These are phyloP conservation scores for Discostella stelligeroides DNA, from an alignment of 108 stramenopile species.

Conservation along the genomic window DNA sequence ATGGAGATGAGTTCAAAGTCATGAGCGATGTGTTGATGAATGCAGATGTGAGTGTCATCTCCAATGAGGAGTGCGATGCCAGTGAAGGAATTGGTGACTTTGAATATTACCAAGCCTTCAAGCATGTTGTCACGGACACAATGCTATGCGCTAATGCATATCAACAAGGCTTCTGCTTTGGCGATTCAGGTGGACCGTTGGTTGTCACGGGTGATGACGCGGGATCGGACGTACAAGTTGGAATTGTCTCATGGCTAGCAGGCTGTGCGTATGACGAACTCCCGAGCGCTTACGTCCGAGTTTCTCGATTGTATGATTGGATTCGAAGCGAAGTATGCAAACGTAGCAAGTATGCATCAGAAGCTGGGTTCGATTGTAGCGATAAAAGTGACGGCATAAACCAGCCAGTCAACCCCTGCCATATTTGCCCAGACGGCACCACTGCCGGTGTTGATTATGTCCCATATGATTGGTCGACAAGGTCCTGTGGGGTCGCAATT, in stretches of 20 bases:
- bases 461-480: not conserved
- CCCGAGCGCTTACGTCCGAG: conserved; percentile 46
- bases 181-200: conserved; percentile 49
- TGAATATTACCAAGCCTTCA: conserved; percentile 16
- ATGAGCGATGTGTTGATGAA: conserved; percentile 21
- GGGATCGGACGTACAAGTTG: conserved; percentile 35
- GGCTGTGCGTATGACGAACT: conserved; percentile 28
- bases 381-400: not conserved
- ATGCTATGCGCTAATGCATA: conserved; percentile 38
- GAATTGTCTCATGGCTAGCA: conserved; percentile 39
- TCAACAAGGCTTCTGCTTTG: conserved; percentile 31
- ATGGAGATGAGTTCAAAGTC: not conserved
- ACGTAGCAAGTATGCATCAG: conserved; percentile 10
- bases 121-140: conserved; percentile 21
- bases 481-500: not conserved
- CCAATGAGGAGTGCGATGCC: conserved; percentile 48
- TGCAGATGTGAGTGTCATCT: conserved; percentile 27
- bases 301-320: conserved; percentile 35
- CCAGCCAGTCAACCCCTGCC: not conserved
- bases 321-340: conserved; percentile 27
- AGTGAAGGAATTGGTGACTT: conserved; percentile 11
- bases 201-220: conserved; percentile 26
- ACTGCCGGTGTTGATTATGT: not conserved
- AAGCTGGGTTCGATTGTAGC: conserved; percentile 16
- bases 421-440: not conserved